phyloP scores from a whole-genome alignment of 2,329 filamentous ascomycete species.

The Exophiala bonariae region DNA sequence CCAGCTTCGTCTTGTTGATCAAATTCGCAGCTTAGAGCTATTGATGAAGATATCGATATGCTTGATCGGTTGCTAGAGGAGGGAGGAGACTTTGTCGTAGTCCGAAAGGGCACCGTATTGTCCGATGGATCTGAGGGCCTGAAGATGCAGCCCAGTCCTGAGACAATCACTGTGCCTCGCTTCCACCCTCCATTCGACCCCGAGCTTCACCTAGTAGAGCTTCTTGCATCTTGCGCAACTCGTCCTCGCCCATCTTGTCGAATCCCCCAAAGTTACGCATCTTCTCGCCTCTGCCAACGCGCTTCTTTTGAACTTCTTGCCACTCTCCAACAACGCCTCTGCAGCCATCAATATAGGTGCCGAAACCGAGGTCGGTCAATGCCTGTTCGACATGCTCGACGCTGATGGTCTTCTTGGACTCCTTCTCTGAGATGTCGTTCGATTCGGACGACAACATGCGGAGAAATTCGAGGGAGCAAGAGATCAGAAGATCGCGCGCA shows the following conservation, averaged over 20 bases:
- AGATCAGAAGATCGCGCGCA: slow-evolving; percentile 89
- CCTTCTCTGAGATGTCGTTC: slow-evolving; percentile 98
- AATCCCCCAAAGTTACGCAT: slow-evolving; percentile 97
- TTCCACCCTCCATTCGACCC: slow-evolving; percentile 49
- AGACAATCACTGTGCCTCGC: slow-evolving; percentile 6
- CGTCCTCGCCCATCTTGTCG: slow-evolving; percentile 86
- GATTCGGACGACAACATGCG: slow-evolving; percentile 97
- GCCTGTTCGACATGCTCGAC: slow-evolving; percentile 97
- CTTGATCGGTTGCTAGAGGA: too few relatives aligned
- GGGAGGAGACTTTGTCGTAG: too few relatives aligned
- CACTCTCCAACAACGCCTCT: slow-evolving; percentile 85
- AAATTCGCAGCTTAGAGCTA: too few relatives aligned
- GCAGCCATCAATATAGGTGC: slow-evolving; percentile 87
- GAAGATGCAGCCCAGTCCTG: too few relatives aligned
- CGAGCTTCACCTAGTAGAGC: slow-evolving; percentile 85
- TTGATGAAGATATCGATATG: too few relatives aligned
- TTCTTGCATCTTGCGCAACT: slow-evolving; percentile 84
- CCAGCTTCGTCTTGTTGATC: too few relatives aligned
- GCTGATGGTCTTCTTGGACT: slow-evolving; percentile 98
- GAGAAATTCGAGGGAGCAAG: slow-evolving; percentile 99
- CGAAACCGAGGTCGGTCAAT: slow-evolving; percentile 86
- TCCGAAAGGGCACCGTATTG: too few relatives aligned
- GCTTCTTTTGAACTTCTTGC: slow-evolving; percentile 87
- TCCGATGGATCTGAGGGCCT: too few relatives aligned
- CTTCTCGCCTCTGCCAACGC: slow-evolving; percentile 65